A percentile compares a stretch with the other conserved stretches of the same genome.
These are phyloP conservation scores for Phlebiopsis flavidoalba DNA, from an alignment of 768 basidiomycete species.

Conservation along the genomic window DNA sequence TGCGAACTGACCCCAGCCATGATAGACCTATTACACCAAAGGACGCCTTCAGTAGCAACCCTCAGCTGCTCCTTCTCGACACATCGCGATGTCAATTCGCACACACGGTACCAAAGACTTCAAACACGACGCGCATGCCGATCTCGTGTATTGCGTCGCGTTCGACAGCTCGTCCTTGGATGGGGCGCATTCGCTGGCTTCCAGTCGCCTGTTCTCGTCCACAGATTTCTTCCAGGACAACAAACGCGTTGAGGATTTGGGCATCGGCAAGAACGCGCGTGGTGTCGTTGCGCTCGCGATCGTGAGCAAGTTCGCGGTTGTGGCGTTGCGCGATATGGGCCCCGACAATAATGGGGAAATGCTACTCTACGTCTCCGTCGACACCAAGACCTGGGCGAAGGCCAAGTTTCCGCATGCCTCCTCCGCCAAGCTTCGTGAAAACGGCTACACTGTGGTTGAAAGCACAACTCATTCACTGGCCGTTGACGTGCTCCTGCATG, in stretches of 20 bases:
- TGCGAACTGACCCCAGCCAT: neutral
- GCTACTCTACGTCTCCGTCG: slow-evolving; percentile 81
- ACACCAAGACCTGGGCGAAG: slow-evolving; percentile 80
- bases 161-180: slow-evolving; percentile 57
- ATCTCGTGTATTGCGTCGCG: slow-evolving; percentile 87
- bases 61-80: slow-evolving; percentile 59
- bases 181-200: slow-evolving; percentile 42
- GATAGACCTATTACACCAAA: slow-evolving; percentile 83
- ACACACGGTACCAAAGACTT: slow-evolving; percentile 80
- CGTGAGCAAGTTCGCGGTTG: slow-evolving; percentile 89
- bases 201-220: slow-evolving; percentile 74
- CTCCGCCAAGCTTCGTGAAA: slow-evolving; percentile 73
- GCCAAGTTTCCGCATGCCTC: slow-evolving; percentile 92
- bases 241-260: slow-evolving; percentile 73
- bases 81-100: slow-evolving; percentile 85
- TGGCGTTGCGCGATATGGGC: slow-evolving; percentile 72
- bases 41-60: slow-evolving; percentile 68
- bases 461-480: slow-evolving; percentile 90
- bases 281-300: slow-evolving; percentile 94
- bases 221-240: slow-evolving; percentile 77
- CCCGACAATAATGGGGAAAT: slow-evolving; percentile 59
- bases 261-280: slow-evolving; percentile 77
- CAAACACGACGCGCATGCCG: slow-evolving; percentile 65
- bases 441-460: slow-evolving; percentile 95
- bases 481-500: slow-evolving; percentile 85